A percentile compares a stretch with the other conserved stretches of the same genome.
Evolutionary conservation across 2,329 filamentous ascomycete genomes (phyloP).

Genomic region (Fusarium nurragi): DNA sequence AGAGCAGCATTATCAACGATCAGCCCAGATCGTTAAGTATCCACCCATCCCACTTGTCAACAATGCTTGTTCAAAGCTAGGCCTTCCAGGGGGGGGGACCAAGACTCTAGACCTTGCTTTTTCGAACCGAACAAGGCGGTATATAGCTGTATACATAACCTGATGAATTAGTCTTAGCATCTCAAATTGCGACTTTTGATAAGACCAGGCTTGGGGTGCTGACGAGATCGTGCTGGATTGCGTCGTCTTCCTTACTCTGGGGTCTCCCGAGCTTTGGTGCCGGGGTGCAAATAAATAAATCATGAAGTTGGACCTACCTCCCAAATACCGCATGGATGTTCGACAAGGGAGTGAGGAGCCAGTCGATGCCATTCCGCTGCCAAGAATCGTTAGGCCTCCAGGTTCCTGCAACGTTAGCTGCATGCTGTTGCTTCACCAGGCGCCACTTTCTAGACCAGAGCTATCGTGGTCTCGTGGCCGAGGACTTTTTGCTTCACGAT

Average conservation of each 20-base stretch:
- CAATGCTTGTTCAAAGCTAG: constrained; percentile 23
- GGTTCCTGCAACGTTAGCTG: constrained; percentile 26
- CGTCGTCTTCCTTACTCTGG: too few species aligned
- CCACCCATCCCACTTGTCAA: constrained; percentile 10
- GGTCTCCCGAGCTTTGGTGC: constrained; percentile 6
- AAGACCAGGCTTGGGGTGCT: too few species aligned
- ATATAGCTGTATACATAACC: too few species aligned
- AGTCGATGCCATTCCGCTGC: constrained; percentile 4
- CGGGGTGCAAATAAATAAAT: not conserved
- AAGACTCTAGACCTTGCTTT: not conserved
- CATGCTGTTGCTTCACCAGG: constrained; percentile 16
- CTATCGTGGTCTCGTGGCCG: constrained; percentile 20
- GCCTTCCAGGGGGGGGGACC: not conserved
- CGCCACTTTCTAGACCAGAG: constrained; percentile 10
- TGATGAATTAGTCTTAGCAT: too few species aligned
- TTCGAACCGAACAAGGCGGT: too few species aligned
- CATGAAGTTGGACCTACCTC: constrained; percentile 20
- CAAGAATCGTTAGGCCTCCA: constrained; percentile 29
- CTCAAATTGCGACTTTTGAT: too few species aligned
- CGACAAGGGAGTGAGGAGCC: constrained; percentile 9
- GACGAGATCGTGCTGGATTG: too few species aligned
- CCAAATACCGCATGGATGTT: constrained; percentile 20
- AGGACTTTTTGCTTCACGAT: constrained; percentile 15
- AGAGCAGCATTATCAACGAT: constrained; percentile 17
- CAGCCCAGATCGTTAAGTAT: constrained; percentile 31